A percentile compares a stretch with the other conserved stretches of the same genome.
Conservation (phyloP, 208 protist genomes). For the Crithidia sp. region DNA sequence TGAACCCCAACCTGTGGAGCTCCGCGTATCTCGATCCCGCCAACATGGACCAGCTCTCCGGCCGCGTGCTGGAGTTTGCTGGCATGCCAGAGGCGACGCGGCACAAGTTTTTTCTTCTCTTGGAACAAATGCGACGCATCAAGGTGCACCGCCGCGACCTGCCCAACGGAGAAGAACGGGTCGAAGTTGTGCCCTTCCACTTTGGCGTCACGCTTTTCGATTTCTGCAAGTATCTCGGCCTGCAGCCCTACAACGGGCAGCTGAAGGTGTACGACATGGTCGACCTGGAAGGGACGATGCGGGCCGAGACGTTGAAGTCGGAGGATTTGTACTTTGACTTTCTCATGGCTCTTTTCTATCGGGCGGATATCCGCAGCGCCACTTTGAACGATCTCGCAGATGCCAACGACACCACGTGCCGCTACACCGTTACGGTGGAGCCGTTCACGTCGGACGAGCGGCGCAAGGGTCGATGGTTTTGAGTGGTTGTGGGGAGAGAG, state of each 20-base stretch:
- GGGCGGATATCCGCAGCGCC: slow-evolving; percentile 61
- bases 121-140: slow-evolving; percentile 86
- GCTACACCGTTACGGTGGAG: slow-evolving; percentile 86
- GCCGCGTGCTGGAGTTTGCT: slow-evolving; percentile 86
- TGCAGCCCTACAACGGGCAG: slow-evolving; percentile 78
- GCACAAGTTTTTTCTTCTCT: slow-evolving; percentile 62
- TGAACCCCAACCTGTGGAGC: slow-evolving; percentile 79
- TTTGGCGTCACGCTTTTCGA: slow-evolving; percentile 80
- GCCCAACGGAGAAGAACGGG: slow-evolving; percentile 23
- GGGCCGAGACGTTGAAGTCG: slow-evolving; percentile 66
- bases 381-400: slow-evolving; percentile 76
- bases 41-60: slow-evolving; percentile 88
- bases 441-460: slow-evolving; percentile 66
- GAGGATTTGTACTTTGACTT: slow-evolving; percentile 90
- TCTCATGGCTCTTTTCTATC: slow-evolving; percentile 74
- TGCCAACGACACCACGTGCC: slow-evolving; percentile 70
- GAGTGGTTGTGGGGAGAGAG: background rate
- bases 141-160: slow-evolving; percentile 72
- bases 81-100: slow-evolving; percentile 52
- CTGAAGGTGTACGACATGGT: slow-evolving; percentile 87
- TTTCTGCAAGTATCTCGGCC: slow-evolving; percentile 63
- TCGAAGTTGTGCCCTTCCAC: slow-evolving; percentile 62
- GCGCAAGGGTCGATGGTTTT: slow-evolving; percentile 82
- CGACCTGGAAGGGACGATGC: slow-evolving; percentile 58
- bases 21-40: slow-evolving; percentile 78